Base-by-base conservation (phyloP, 2,329 filamentous ascomycete genomes). In the Verticillium tricorpus region DNA sequence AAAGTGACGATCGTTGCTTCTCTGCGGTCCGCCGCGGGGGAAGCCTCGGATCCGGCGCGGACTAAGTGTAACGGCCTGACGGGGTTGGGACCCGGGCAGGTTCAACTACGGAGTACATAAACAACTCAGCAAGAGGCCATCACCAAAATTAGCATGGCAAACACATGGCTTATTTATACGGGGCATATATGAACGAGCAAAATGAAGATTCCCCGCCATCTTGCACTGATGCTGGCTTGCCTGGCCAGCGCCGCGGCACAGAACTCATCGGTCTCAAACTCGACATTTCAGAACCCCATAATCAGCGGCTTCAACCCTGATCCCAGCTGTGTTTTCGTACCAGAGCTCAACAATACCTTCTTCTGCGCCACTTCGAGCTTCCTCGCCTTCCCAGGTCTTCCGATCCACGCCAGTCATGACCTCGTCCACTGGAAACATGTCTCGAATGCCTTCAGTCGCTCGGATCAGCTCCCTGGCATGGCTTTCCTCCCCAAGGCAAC, bases 341-440 rank as follows among this genome's bases (percentile, higher is more conserved):
- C 69, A 22, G 70, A 77, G 31, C 68, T 69, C 25, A 68, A 79
- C 25, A 73, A 76, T n/a, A 80, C 76, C 14, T 83, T 82, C 67
- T 83, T 81, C 68, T 83, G 80, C 65, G 79, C 77, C 3, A 80
- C 79, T 0, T 84, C 82, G 1, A 82, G 79, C 0, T 85, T 85
- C 67, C 77, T 80, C 61, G 73, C 76, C 0, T 84, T 83, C 63
- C 82, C 82, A 0, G 82, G 81, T 0, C 70, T 84, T 9, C 82
- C 82, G 0, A 76, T 85, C n/a, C 80, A 84, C 66, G 80, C 80
- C 1, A 82, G 78, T 15, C 77, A 75, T 61, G 81, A 85, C 66
- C 69, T 86, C 17, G 65, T 75, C 25, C 77, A 79, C 60, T 85
- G 82, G 81, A 80, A 77, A 63, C 73, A 79, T 5, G 68, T 71